Percentiles rank a stretch among this genome's conserved stretches.
Evolutionary conservation across 169 alveolate genomes (phyloP).

Genomic region (Perkinsus olseni): DNA sequence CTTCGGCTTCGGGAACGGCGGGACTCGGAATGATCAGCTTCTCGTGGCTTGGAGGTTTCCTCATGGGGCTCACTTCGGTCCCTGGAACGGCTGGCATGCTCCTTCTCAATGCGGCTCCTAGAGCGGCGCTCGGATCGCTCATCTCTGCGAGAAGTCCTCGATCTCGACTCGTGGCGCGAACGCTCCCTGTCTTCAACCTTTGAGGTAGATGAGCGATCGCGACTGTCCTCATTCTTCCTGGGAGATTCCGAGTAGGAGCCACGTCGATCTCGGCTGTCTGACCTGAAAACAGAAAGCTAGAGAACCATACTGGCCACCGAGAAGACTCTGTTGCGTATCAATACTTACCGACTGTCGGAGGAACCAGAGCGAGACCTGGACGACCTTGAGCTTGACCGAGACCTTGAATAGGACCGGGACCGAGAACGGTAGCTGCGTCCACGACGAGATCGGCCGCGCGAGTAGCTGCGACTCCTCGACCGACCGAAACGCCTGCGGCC

Average conservation of each 20-base stretch:
- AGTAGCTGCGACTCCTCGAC: background rate
- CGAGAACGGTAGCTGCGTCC: background rate
- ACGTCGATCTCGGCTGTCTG: background rate
- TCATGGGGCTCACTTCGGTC: background rate
- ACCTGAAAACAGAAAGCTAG: background rate
- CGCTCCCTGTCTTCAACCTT: background rate
- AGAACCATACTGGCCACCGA: background rate
- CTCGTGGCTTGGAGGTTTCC: background rate
- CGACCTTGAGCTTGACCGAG: background rate
- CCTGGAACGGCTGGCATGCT: background rate
- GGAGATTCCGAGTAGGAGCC: background rate
- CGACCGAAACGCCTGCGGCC: background rate
- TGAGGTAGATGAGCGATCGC: background rate
- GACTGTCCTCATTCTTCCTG: background rate
- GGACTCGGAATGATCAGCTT: background rate
- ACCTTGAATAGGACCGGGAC: background rate
- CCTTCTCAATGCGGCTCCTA: background rate
- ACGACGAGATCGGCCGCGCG: background rate
- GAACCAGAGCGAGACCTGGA: background rate
- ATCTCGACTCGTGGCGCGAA: background rate
- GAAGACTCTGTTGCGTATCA: background rate
- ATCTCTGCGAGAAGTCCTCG: background rate
- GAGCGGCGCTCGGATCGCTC: background rate
- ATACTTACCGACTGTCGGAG: background rate
- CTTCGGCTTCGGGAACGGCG: background rate